Conservation (phyloP, 2,329 filamentous ascomycete genomes). For the Pseudogymnoascus sp. region DNA sequence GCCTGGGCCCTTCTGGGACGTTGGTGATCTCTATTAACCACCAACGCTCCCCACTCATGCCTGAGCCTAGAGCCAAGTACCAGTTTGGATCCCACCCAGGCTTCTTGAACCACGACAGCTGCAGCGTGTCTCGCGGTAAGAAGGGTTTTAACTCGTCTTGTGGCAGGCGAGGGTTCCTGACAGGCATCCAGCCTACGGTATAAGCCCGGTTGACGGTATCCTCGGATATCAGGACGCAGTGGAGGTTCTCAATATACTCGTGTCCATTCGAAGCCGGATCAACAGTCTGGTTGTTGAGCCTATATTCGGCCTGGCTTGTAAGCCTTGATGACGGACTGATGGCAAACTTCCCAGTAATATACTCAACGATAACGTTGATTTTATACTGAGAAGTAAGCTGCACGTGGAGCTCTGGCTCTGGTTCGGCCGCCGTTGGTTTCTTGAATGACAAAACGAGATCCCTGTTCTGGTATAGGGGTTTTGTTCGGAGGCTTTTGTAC, state of each 20-base stretch:
- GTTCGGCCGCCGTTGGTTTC: conserved; percentile 52
- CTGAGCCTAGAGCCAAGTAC: conserved; percentile 63
- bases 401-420: conserved; percentile 57
- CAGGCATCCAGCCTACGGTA: conserved; percentile 53
- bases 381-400: conserved; percentile 57
- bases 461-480: conserved; percentile 52
- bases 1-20: conserved; percentile 11
- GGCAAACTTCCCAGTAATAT: conserved; percentile 67
- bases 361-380: conserved; percentile 60
- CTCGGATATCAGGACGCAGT: conserved; percentile 52
- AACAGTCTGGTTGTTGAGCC: conserved; percentile 49
- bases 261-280: conserved; percentile 51
- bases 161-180: conserved; percentile 37
- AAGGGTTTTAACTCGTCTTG: conserved; percentile 49
- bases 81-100: conserved; percentile 64
- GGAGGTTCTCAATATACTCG: conserved; percentile 48
- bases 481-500: conserved; percentile 48
- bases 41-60: conserved; percentile 68
- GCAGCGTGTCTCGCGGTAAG: conserved; percentile 52
- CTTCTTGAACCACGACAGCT: conserved; percentile 60
- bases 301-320: conserved; percentile 49
- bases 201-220: conserved; percentile 51
- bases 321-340: conserved; percentile 56
- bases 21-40: conserved; percentile 54
- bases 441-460: conserved; percentile 50